Evolutionary conservation across 306 rosid genomes (phyloP).

Genomic region (Quercus cerris): DNA sequence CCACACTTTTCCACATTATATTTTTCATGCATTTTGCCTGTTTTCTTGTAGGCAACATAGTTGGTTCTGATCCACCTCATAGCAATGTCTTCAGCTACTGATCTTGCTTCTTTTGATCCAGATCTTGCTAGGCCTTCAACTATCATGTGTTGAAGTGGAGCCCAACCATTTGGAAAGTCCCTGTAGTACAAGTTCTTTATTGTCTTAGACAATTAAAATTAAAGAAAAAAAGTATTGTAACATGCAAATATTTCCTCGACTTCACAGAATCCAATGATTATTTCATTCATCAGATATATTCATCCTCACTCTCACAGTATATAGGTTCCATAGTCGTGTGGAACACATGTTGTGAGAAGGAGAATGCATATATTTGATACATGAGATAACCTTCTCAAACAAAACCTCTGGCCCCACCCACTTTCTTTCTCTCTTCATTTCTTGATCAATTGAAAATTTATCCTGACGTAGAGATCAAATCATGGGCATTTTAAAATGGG

Average conservation of each 20-base stretch:
- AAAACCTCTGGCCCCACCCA: neutral
- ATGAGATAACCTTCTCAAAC: too few relatives aligned
- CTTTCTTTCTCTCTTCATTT: neutral
- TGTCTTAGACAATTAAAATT: neutral
- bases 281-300: too few relatives aligned
- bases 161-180: constrained; percentile 99
- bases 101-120: constrained; percentile 64
- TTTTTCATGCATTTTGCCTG: constrained; percentile 83
- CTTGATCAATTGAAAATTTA: neutral
- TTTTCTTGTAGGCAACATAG: constrained; percentile 64
- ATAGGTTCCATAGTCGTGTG: too few relatives aligned
- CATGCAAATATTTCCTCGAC: neutral
- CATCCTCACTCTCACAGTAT: too few relatives aligned
- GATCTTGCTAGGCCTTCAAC: constrained; percentile 80
- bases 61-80: constrained; percentile 79
- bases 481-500: neutral
- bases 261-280: neutral
- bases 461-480: neutral
- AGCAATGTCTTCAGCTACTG: constrained; percentile 72
- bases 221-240: neutral
- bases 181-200: constrained; percentile 31
- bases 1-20: constrained; percentile 69
- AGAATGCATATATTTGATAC: too few relatives aligned
- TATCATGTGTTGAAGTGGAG: constrained; percentile 93
- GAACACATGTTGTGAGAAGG: too few relatives aligned